Conservation (phyloP, 306 rosid species). For the Sindora glabra region DNA sequence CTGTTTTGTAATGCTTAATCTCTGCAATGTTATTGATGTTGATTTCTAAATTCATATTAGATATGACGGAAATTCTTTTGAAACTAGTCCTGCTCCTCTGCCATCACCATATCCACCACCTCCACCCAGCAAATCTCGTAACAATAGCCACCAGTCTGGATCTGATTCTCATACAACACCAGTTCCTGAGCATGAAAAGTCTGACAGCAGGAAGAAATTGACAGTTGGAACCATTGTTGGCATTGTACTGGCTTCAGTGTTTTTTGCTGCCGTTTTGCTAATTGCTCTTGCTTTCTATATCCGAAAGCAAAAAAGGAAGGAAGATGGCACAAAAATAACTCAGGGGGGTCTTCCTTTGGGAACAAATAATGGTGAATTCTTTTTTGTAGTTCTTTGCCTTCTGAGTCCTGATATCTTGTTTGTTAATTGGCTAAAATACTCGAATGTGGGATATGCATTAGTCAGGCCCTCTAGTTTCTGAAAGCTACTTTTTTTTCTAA, state of each 20-base stretch:
- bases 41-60: conserved; percentile 37
- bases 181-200: conserved; percentile 27
- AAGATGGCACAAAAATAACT: conserved; percentile 37
- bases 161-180: too few relatives aligned
- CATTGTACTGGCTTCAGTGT: conserved; percentile 52
- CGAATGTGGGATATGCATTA: too few relatives aligned
- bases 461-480: too few relatives aligned
- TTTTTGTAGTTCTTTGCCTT: conserved; percentile 3
- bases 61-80: conserved; percentile 69
- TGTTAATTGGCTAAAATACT: conserved; percentile 6
- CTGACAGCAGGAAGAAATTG: conserved; percentile 48
- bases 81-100: conserved; percentile 70
- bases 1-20: conserved; percentile 15
- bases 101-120: conserved; percentile 49
- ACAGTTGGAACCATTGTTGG: conserved; percentile 50
- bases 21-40: conserved; percentile 16
- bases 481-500: too few relatives aligned
- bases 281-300: conserved; percentile 50
- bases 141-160: too few relatives aligned
- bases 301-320: conserved; percentile 54
- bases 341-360: conserved; percentile 49
- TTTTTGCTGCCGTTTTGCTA: conserved; percentile 33
- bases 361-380: conserved; percentile 47
- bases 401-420: background rate
- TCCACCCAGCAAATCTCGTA: conserved; percentile 42